A percentile compares a stretch with the other conserved stretches of the same genome.
phyloP scores from a whole-genome alignment of 2,329 filamentous ascomycete species.

The Daldinia sp. region DNA sequence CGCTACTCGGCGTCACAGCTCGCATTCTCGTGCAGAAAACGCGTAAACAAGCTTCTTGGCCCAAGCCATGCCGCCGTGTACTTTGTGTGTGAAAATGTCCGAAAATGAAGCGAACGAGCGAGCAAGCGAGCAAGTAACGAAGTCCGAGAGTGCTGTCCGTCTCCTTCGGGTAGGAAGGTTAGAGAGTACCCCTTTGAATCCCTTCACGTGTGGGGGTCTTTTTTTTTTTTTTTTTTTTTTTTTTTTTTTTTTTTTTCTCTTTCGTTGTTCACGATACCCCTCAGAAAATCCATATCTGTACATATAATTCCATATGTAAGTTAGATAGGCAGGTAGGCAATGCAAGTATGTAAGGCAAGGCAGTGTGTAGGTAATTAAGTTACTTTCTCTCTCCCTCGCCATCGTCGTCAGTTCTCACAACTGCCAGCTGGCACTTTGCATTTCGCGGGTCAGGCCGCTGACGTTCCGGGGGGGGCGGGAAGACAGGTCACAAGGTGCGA shows the following conservation, averaged over 20 bases:
- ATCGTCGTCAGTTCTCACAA: conserved; percentile 17
- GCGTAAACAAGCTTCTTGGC: not conserved
- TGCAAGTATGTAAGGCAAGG: not conserved
- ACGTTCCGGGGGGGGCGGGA: conserved; percentile 37
- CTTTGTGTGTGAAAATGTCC: too few species aligned
- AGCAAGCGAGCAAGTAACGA: too few species aligned
- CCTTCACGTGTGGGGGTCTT: conserved; percentile 38
- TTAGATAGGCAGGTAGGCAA: not conserved
- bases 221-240: not conserved
- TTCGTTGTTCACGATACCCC: not conserved
- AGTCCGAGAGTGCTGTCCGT: too few species aligned
- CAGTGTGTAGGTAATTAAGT: not conserved
- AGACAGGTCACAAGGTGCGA: conserved; percentile 38
- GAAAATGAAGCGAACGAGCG: too few species aligned
- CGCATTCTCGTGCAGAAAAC: conserved; percentile 9
- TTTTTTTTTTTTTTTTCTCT: not conserved
- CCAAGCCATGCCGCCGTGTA: not conserved
- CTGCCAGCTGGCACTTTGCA: conserved; percentile 40
- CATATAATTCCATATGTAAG: not conserved
- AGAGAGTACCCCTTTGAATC: conserved; percentile 3
- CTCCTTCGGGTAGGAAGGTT: conserved; percentile 19
- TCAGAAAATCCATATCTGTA: not conserved
- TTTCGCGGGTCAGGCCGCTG: conserved; percentile 41
- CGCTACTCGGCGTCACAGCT: conserved; percentile 23
- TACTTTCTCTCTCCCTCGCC: not conserved